These are phyloP conservation scores for Kuraishia cidri DNA, from an alignment of 805 yeast species.

Conservation along the genomic window DNA sequence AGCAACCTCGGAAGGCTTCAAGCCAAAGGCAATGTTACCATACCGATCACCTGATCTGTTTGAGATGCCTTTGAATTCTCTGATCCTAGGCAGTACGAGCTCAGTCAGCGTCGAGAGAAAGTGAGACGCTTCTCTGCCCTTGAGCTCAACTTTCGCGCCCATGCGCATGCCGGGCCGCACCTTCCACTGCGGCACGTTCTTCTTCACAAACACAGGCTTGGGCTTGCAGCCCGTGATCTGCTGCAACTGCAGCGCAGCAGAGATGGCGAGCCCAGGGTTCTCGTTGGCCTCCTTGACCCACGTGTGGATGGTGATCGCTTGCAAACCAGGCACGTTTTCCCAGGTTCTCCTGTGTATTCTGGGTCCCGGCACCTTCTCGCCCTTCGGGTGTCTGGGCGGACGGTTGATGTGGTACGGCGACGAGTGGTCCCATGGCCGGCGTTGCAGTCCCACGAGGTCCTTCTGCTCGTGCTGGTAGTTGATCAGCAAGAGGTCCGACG, in stretches of 20 bases:
- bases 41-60: slow-evolving; percentile 71
- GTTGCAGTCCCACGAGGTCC: slow-evolving; percentile 53
- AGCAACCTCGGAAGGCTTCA: slow-evolving; percentile 66
- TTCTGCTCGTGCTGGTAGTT: slow-evolving; percentile 61
- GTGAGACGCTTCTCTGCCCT: slow-evolving; percentile 78
- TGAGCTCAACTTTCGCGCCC: slow-evolving; percentile 78
- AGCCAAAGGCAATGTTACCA: slow-evolving; percentile 84
- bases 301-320: slow-evolving; percentile 64
- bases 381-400: slow-evolving; percentile 66
- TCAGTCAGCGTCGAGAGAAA: slow-evolving; percentile 83
- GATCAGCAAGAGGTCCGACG: slow-evolving; percentile 70
- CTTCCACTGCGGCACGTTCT: slow-evolving; percentile 80
- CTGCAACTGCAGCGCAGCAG: slow-evolving; percentile 73
- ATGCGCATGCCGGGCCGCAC: slow-evolving; percentile 81
- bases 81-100: slow-evolving; percentile 85
- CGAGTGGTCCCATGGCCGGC: slow-evolving; percentile 77
- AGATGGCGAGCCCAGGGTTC: slow-evolving; percentile 62
- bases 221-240: slow-evolving; percentile 94
- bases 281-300: slow-evolving; percentile 67
- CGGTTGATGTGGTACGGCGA: slow-evolving; percentile 88
- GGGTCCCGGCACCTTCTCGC: slow-evolving; percentile 66
- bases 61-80: slow-evolving; percentile 76
- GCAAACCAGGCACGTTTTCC: slow-evolving; percentile 64
- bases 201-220: slow-evolving; percentile 57
- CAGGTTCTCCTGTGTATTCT: slow-evolving; percentile 61